These are phyloP conservation scores for Microsporum audouinii DNA, from an alignment of 2,329 filamentous ascomycete species.

Conservation along the genomic window DNA sequence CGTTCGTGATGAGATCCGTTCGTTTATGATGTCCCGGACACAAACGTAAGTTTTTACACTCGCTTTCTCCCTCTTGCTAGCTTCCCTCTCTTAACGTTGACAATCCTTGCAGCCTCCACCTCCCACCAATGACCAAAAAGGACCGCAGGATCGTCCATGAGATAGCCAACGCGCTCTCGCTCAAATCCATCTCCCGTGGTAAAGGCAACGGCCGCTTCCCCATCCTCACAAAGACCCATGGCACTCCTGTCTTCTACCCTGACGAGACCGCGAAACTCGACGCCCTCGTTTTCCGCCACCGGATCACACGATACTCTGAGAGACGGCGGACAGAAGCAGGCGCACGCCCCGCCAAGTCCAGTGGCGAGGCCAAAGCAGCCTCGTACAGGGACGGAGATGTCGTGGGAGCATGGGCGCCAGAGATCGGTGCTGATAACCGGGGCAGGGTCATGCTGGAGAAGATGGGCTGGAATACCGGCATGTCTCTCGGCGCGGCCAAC, in stretches of 20 bases:
- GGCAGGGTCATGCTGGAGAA: conserved; percentile 84
- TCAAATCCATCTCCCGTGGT: conserved; percentile 78
- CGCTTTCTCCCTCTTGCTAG: neutral
- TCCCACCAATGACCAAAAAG: conserved; percentile 75
- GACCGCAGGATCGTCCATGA: conserved; percentile 71
- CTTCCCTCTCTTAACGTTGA: neutral
- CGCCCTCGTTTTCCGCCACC: conserved; percentile 26
- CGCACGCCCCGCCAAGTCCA: conserved; percentile 25
- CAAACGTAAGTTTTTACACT: conserved; percentile 44
- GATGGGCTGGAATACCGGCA: conserved; percentile 91
- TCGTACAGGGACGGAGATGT: conserved; percentile 73
- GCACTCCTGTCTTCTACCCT: conserved; percentile 52
- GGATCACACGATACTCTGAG: neutral
- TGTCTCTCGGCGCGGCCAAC: conserved; percentile 64
- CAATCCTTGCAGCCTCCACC: conserved; percentile 44
- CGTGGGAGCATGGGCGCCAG: conserved; percentile 73
- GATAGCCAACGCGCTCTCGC: conserved; percentile 58
- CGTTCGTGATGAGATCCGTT: conserved; percentile 58
- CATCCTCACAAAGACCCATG: conserved; percentile 60
- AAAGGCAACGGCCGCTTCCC: conserved; percentile 62
- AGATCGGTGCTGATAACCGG: conserved; percentile 70
- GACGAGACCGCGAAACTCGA: conserved; percentile 40
- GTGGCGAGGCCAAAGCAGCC: conserved; percentile 34
- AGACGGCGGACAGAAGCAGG: neutral
- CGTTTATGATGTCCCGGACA: conserved; percentile 54